Base-by-base conservation (phyloP, 225 moss, liverwort and hornwort species). In the Polytrichum formosum region DNA sequence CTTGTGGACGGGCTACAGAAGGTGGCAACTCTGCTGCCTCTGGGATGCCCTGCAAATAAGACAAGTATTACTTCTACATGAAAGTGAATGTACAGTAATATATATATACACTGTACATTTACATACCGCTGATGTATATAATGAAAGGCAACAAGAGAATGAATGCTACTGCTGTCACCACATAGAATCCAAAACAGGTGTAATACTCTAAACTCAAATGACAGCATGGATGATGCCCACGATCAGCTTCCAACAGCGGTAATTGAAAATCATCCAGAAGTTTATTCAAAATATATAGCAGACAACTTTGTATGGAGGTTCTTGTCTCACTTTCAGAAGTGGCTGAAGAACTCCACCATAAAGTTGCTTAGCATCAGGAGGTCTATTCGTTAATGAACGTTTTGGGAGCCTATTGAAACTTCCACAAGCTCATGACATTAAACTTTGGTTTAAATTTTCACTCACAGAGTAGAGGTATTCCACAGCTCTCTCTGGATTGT, bases 401-500 rank as follows among this genome's bases (percentile, higher is more conserved):
- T 46, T 46, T 46, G 46, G 13, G 46, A 46, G 10, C 46, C 46
- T 46, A 46, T 46, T 46, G 46, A 46, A 16, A 46, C 4, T 13
- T 46, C 13, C 46, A 46, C 46, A 46, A 46, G 17, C 27, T 13
- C 26, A 27, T 31, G 63, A 29, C 20, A 33, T 33, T 17, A 19
- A 30, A 65, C 16, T 65, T 28, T 6, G 20, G 65, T 58, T 6
- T 7, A 53, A 25, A 23, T 16, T 30, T 25, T 6, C 53, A 55
- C 85, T 77, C 71, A 89, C 88, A 75, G 84, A 83, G 59, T 90
- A 90, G 28, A 90, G 78, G 63, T 90, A 90, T 60, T 90, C 90
- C 59, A 90, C 87, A 58, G 90, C 90, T 70, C 90, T 74, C 64
- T 90, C 90, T n/a, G 90, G 90, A 70, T 90, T 90, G 61, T 90